These are phyloP conservation scores for Candida coquimbonensis DNA, from an alignment of 805 yeast species.

Conservation along the genomic window DNA sequence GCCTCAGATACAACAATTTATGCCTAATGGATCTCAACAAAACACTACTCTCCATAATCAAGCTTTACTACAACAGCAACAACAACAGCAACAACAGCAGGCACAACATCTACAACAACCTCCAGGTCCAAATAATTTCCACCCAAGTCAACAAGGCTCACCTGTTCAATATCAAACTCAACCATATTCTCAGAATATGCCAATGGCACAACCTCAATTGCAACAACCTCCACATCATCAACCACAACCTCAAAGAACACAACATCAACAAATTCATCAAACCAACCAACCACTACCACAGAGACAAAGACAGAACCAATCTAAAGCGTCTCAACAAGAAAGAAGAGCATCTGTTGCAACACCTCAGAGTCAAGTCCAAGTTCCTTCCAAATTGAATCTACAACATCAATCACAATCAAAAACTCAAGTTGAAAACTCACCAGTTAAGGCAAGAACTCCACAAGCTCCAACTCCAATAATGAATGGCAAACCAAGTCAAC, in stretches of 20 bases:
- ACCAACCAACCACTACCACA: slow-evolving; percentile 3
- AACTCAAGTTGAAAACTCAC: too few relatives aligned
- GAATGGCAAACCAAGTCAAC: slow-evolving; percentile 1
- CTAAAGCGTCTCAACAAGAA: slow-evolving; percentile 10
- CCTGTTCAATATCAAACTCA: slow-evolving; percentile 2
- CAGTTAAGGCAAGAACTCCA: slow-evolving; percentile 10
- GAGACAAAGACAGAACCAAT: neutral
- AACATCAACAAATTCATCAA: neutral
- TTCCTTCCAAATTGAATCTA: too few relatives aligned
- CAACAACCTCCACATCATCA: neutral
- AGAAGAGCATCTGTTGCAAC: slow-evolving; percentile 9
- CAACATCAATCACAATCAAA: too few relatives aligned
- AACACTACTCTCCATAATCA: slow-evolving; percentile 7
- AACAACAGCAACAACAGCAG: slow-evolving; percentile 1
- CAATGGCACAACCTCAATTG: slow-evolving; percentile 1
- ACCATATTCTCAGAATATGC: neutral
- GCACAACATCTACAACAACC: slow-evolving; percentile 7
- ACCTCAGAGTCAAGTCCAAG: slow-evolving; percentile 11
- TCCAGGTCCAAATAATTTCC: slow-evolving; percentile 1
- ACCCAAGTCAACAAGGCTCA: slow-evolving; percentile 7
- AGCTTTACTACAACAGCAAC: slow-evolving; percentile 7
- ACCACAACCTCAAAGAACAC: neutral
- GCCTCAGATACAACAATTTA: slow-evolving; percentile 6
- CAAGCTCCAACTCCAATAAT: slow-evolving; percentile 16
- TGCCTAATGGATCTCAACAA: slow-evolving; percentile 4